Base-by-base conservation (phyloP, 129 eudicot species). In the Escallonia herrerae region DNA sequence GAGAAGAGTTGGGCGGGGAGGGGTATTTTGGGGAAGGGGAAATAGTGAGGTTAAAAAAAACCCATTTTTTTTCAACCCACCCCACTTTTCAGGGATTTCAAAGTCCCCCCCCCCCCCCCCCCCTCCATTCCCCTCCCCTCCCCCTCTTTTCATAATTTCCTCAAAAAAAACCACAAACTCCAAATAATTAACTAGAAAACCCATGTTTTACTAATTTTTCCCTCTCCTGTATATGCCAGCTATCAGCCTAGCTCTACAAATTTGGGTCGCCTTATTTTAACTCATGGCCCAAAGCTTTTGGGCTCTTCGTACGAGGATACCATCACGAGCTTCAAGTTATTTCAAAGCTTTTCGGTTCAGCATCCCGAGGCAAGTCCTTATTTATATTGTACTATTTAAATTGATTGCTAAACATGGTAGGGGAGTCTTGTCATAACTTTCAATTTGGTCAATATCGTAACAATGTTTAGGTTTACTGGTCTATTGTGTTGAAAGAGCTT, bases 231-330 rank as follows among this genome's bases (percentile, higher is more conserved):
- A 48, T 78, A 56, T 66, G 47, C 43, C 82, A 91, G 96, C 55
- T 10, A 72, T 22, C 78, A 83, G 68, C 66, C 89, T 15, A 78
- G 51, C 50, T n/a, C 15, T 56, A 71, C 96, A 40, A 88, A 91
- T 76, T 64, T 91, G 81, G 96, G 98, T 15, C 77, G 78, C 6
- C 48, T 91, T 7, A 81, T 88, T 96, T 95, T 88, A 74, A 58
- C 79, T 63, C 89, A 91, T 77, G 86, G 98, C 67, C 79, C 89
- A 40, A 79, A 82, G 80, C 83, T 85, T 59, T 67, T 91, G 47
- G 98, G 95, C 60, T 60, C 58, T 62, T 58, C 63, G 15, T 91
- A 91, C 82, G 71, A 83, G 67, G 81, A 88, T 76, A 96, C 98
- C 5, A 79, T 91, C 40, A 43, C 95, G 58, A 91, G 96, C 74